These are phyloP conservation scores for Aspergillus sp. DNA, from an alignment of 2,329 filamentous ascomycete genomes.

Conservation along the genomic window DNA sequence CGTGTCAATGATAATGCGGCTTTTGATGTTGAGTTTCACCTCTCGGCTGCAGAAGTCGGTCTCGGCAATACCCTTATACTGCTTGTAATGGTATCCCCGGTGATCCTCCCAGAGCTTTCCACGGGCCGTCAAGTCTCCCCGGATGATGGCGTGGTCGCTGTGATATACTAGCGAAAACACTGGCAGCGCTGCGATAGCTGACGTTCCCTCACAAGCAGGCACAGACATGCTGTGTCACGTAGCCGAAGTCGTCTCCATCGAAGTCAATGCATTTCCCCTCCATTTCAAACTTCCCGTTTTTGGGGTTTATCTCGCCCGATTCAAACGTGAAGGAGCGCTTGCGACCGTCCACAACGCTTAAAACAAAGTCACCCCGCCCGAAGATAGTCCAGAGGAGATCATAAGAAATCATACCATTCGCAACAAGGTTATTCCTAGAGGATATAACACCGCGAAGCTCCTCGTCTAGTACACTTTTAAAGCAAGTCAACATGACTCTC, in stretches of 20 bases:
- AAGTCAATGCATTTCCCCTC: constrained; percentile 12
- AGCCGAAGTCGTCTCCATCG: constrained; percentile 16
- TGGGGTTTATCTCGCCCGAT: background rate
- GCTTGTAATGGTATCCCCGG: constrained; percentile 45
- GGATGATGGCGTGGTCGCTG: constrained; percentile 32
- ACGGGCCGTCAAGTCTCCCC: constrained; percentile 36
- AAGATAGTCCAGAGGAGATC: constrained; percentile 40
- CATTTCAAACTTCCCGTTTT: constrained; percentile 5
- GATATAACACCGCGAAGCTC: constrained; percentile 49
- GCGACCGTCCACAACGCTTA: constrained; percentile 3
- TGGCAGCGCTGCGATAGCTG: constrained; percentile 35
- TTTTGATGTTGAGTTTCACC: constrained; percentile 31
- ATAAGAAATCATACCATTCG: constrained; percentile 49
- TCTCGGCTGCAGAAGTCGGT: constrained; percentile 23
- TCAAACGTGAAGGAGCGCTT: constrained; percentile 8
- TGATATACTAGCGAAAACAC: constrained; percentile 43
- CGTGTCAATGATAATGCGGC: constrained; percentile 47
- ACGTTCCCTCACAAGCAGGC: constrained; percentile 27
- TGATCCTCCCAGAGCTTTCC: constrained; percentile 43
- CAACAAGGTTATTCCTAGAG: constrained; percentile 45
- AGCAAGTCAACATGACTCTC: constrained; percentile 45
- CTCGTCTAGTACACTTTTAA: constrained; percentile 41
- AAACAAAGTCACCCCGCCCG: constrained; percentile 20
- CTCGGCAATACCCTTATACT: constrained; percentile 42
- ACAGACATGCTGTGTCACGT: constrained; percentile 3